Percentiles rank a stretch among this genome's conserved stretches.
phyloP scores from a whole-genome alignment of 2,329 filamentous ascomycete genomes.

The Lachnellula suecica region DNA sequence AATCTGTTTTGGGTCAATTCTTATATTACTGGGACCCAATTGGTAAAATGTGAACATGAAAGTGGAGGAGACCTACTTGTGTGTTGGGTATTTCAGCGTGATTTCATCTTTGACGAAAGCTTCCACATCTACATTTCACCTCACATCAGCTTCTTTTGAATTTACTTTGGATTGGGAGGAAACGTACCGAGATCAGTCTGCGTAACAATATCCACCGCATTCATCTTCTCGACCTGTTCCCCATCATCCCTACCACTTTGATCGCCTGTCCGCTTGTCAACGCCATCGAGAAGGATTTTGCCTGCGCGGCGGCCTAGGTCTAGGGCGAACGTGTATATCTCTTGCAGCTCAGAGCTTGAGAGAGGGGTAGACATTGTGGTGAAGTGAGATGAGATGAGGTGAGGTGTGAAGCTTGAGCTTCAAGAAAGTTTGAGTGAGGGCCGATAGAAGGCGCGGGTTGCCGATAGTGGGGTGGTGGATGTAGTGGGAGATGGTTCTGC shows the following conservation, averaged over 20 bases:
- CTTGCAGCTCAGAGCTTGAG: constrained; percentile 50
- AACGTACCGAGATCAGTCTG: constrained; percentile 68
- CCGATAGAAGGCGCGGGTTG: constrained; percentile 16
- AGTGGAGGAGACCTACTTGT: constrained; percentile 51
- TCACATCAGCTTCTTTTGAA: constrained; percentile 46
- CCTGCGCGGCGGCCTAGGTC: constrained; percentile 71
- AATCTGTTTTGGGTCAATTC: constrained; percentile 64
- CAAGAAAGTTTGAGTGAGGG: background rate
- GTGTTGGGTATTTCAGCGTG: constrained; percentile 57
- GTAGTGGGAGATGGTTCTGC: too few species aligned
- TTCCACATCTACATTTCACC: constrained; percentile 61
- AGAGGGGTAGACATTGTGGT: constrained; percentile 15
- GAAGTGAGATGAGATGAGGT: background rate
- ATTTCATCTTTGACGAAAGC: constrained; percentile 65
- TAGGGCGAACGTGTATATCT: constrained; percentile 70
- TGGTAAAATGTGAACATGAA: too few species aligned
- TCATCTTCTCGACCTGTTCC: constrained; percentile 62
- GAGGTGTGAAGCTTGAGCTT: background rate
- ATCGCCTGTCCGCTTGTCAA: constrained; percentile 52
- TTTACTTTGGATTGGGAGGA: background rate
- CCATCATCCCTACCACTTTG: constrained; percentile 24
- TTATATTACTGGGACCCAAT: too few species aligned
- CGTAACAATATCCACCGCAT: constrained; percentile 74
- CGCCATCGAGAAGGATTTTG: constrained; percentile 62
- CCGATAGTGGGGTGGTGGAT: constrained; percentile 5